These are phyloP conservation scores for Leccinum boreale DNA, from an alignment of 768 basidiomycete genomes.

Conservation along the genomic window DNA sequence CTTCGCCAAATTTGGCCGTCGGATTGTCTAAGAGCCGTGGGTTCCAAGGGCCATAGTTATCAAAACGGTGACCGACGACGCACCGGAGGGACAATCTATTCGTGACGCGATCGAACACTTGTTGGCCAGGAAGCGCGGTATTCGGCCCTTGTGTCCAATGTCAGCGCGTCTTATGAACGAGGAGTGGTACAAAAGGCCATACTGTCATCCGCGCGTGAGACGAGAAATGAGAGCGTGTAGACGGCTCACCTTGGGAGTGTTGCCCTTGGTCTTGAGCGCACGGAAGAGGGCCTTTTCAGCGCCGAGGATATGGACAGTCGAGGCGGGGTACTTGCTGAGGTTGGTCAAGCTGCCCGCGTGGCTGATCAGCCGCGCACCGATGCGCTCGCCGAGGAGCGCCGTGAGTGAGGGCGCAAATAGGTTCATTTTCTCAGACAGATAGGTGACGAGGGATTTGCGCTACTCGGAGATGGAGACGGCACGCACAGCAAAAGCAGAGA, in stretches of 20 bases:
- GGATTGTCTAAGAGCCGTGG: slow-evolving; percentile 56
- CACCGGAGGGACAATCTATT: slow-evolving; percentile 92
- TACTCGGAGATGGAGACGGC: slow-evolving; percentile 93
- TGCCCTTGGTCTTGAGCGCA: slow-evolving; percentile 97
- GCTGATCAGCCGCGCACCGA: slow-evolving; percentile 89
- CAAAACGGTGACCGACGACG: slow-evolving; percentile 14
- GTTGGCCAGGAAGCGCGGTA: slow-evolving; percentile 98
- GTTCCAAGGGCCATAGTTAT: neutral
- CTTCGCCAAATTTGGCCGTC: slow-evolving; percentile 92
- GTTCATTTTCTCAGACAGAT: slow-evolving; percentile 97
- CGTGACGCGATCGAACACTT: slow-evolving; percentile 96
- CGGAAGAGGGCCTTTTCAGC: slow-evolving; percentile 98
- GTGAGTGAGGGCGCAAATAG: slow-evolving; percentile 91
- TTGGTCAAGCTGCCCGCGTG: slow-evolving; percentile 97
- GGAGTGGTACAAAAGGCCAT: slow-evolving; percentile 98
- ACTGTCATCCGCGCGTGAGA: slow-evolving; percentile 46
- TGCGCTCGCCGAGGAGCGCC: slow-evolving; percentile 86
- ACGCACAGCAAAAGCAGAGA: slow-evolving; percentile 83
- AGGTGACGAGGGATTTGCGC: slow-evolving; percentile 83
- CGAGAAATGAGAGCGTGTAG: neutral
- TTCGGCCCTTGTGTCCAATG: slow-evolving; percentile 93
- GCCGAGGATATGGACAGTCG: slow-evolving; percentile 96
- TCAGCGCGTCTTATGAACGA: slow-evolving; percentile 95
- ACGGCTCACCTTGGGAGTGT: slow-evolving; percentile 81
- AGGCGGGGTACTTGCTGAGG: slow-evolving; percentile 96